Evolutionary conservation across 768 basidiomycete species (phyloP).

Genomic region (Dioszegia crocea): DNA sequence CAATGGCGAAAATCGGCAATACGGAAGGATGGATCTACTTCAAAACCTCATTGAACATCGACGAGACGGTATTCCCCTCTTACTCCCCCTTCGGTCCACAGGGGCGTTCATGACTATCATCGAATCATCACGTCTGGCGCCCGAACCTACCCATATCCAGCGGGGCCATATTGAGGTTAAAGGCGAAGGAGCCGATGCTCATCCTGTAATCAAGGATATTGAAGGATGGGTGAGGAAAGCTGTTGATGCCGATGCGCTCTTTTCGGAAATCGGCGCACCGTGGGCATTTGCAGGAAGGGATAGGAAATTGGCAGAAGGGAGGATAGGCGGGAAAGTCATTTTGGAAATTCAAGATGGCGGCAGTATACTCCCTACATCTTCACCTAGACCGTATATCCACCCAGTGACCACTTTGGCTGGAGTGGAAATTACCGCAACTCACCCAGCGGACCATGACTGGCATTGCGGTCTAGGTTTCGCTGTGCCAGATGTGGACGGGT

Average conservation of each 20-base stretch:
- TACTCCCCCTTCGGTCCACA: background rate
- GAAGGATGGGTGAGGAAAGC: slow-evolving; percentile 9
- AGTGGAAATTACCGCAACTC: slow-evolving; percentile 12
- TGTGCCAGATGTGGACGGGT: slow-evolving; percentile 15
- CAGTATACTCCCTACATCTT: slow-evolving; percentile 6
- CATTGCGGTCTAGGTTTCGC: slow-evolving; percentile 12
- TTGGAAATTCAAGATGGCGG: slow-evolving; percentile 10
- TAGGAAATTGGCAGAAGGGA: background rate
- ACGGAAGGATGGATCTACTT: slow-evolving; percentile 1
- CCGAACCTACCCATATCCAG: slow-evolving; percentile 8
- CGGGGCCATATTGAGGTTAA: background rate
- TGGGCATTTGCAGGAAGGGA: slow-evolving; percentile 9
- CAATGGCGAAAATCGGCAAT: background rate
- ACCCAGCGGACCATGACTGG: slow-evolving; percentile 17
- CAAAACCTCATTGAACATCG: slow-evolving; percentile 13
- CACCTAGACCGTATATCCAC: slow-evolving; percentile 13
- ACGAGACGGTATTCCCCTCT: background rate
- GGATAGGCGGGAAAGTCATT: background rate
- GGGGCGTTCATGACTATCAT: slow-evolving; percentile 14
- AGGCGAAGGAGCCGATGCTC: background rate
- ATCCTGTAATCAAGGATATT: slow-evolving; percentile 8
- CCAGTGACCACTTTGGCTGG: slow-evolving; percentile 7
- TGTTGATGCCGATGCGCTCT: slow-evolving; percentile 2
- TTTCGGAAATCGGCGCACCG: slow-evolving; percentile 14
- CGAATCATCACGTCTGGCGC: background rate